phyloP scores from a whole-genome alignment of 2,329 filamentous ascomycete species.

The Aureobasidium sp. region DNA sequence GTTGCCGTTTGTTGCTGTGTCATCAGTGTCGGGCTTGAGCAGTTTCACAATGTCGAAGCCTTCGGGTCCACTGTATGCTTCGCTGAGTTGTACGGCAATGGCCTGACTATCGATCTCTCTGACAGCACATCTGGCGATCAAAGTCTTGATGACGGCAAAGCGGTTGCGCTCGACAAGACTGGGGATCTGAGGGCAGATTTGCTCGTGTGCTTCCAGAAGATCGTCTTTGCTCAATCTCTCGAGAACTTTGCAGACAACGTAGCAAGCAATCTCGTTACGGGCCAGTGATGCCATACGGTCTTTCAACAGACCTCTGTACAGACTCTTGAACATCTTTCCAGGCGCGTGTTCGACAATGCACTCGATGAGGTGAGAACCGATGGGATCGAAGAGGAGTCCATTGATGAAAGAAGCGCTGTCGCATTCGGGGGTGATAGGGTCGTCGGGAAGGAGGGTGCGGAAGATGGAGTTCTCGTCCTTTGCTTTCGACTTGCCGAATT shows the following conservation, averaged over 20 bases:
- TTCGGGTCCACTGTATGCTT: constrained; percentile 44
- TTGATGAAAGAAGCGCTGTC: constrained; percentile 75
- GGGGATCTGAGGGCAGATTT: constrained; percentile 63
- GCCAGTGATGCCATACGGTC: constrained; percentile 71
- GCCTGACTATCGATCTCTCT: constrained; percentile 51
- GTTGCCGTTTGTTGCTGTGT: constrained; percentile 11
- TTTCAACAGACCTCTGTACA: constrained; percentile 73
- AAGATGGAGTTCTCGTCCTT: constrained; percentile 62
- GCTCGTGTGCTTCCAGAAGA: constrained; percentile 60
- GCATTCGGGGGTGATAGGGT: constrained; percentile 61
- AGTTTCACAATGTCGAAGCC: constrained; percentile 51
- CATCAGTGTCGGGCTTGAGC: constrained; percentile 44
- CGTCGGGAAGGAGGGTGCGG: constrained; percentile 69
- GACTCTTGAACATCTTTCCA: constrained; percentile 80
- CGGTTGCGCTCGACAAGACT: constrained; percentile 66
- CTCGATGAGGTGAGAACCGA: constrained; percentile 85
- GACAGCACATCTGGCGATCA: constrained; percentile 73
- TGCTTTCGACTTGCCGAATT: constrained; percentile 58
- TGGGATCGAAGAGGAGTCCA: constrained; percentile 76
- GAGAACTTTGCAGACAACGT: constrained; percentile 74
- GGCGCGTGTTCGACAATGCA: constrained; percentile 72
- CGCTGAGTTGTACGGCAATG: constrained; percentile 49
- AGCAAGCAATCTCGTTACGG: constrained; percentile 83
- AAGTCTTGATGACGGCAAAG: constrained; percentile 66
- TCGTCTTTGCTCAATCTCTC: constrained; percentile 82